Evolutionary conservation across 352 stramenopile genomes (phyloP).

Genomic region (Phytophthora capsici): DNA sequence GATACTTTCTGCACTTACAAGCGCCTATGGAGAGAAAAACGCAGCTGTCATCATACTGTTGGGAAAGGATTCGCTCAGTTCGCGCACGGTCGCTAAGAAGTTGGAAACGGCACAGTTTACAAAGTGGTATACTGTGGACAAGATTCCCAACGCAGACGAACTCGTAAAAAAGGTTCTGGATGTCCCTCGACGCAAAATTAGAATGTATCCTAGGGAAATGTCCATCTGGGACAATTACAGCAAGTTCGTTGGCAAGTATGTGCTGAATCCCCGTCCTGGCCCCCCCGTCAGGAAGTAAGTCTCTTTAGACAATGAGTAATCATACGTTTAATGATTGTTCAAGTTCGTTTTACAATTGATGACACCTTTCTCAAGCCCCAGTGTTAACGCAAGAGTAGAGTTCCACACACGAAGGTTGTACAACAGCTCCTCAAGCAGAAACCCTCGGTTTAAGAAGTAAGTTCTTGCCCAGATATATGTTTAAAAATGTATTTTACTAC

Average conservation of each 20-base stretch:
- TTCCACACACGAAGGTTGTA: no score
- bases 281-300: no score
- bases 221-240: background rate
- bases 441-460: no score
- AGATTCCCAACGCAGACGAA: background rate
- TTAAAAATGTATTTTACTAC: no score
- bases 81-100: background rate
- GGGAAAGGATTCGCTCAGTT: background rate
- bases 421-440: no score
- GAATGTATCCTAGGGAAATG: background rate
- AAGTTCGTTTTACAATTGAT: no score
- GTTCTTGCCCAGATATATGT: no score
- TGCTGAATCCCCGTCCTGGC: no score
- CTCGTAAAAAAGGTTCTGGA: background rate
- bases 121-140: background rate
- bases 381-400: no score
- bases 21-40: background rate
- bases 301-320: no score
- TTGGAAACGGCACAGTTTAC: background rate
- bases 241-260: background rate
- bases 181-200: background rate
- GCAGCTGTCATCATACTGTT: background rate
- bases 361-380: no score
- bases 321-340: no score
- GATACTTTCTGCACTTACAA: slow-evolving; percentile 4